These are phyloP conservation scores for Mycosarcoma maydis DNA, from an alignment of 1,284 basidiomycete genomes.

Conservation along the genomic window DNA sequence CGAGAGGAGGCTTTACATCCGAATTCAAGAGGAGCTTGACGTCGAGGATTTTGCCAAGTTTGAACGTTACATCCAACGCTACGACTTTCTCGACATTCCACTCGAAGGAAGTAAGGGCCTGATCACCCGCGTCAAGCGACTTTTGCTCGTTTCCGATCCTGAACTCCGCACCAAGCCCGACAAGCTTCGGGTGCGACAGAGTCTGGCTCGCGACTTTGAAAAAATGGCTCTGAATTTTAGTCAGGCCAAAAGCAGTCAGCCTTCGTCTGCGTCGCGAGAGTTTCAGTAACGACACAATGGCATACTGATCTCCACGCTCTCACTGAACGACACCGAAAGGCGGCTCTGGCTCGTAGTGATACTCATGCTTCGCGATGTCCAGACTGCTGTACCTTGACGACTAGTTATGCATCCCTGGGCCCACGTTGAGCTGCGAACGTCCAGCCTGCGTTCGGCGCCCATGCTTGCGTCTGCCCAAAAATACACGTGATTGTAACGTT, in stretches of 20 bases:
- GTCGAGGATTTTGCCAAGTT: constrained; percentile 53
- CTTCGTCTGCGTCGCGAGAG: neutral
- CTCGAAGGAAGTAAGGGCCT: constrained; percentile 57
- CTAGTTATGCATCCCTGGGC: neutral
- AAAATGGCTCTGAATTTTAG: constrained; percentile 47
- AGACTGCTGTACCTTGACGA: neutral
- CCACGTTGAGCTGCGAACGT: neutral
- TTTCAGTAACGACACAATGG: neutral
- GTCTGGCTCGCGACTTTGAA: constrained; percentile 59
- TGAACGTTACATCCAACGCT: constrained; percentile 58
- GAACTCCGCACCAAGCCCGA: constrained; percentile 49
- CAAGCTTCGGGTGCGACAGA: constrained; percentile 45
- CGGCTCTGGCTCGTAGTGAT: neutral
- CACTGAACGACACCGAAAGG: neutral
- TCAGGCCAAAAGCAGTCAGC: constrained; percentile 17
- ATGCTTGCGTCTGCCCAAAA: too few species aligned
- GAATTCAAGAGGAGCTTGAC: constrained; percentile 50
- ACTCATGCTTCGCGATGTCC: too few species aligned
- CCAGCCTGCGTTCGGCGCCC: neutral
- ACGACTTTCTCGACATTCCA: constrained; percentile 59
- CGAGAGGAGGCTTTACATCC: constrained; percentile 53
- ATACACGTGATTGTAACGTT: too few species aligned
- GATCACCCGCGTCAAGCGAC: constrained; percentile 57
- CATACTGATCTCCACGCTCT: too few species aligned
- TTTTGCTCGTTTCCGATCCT: constrained; percentile 54